Evolutionary conservation across 306 rosid species (phyloP), one percentile per base, ranked within the genome.

Genomic region (Biancaea sappan): DNA sequence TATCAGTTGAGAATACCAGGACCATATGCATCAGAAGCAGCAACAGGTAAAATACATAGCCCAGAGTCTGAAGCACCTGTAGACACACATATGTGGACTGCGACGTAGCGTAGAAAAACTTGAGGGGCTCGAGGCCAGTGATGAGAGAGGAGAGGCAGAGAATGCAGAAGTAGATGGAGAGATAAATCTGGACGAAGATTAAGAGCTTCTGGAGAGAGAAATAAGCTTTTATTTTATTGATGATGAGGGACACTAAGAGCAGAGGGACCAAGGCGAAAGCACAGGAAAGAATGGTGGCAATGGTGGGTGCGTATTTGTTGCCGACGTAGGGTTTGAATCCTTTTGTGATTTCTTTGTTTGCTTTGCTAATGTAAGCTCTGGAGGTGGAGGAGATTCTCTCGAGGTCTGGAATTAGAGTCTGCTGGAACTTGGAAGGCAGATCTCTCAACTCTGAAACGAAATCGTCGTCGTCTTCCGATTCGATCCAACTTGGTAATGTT

Each of bases 241-340:
- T 83, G 47, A 94, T 69, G 62, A 94, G 93, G 7, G 98, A 92
- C 3, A 86, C 96, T 5, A 94, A 46, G 5, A 94, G 84, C 10
- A 94, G 51, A 6, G 99, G 99, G 72, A 92, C 79, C 24, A 94
- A 18, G 3, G 79, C 84, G 85, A 91, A 88, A 0, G 92, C 85
- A 40, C 71, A 86, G 0, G 95, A 88, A 63, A 88, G 84, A 6
- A 81, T 5, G 13, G 93, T 76, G 13, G 99, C 97, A 0, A 90
- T 82, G 47, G 92, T 80, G 48, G 99, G 66, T 6, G 99, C 99
- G 50, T 92, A 92, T 56, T 92, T 92, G 82, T 87, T 88, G 3
- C 99, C 99, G 9, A 94, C 96, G 24, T 87, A 71, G 5, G 99
- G 98, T 74, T 90, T 94, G 88, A 94, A 87, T 1, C 87, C 86